A percentile compares a stretch with the other conserved stretches of the same genome.
Conservation (phyloP, 2,329 filamentous ascomycete genomes). For the Pseudogymnoascus sp. region DNA sequence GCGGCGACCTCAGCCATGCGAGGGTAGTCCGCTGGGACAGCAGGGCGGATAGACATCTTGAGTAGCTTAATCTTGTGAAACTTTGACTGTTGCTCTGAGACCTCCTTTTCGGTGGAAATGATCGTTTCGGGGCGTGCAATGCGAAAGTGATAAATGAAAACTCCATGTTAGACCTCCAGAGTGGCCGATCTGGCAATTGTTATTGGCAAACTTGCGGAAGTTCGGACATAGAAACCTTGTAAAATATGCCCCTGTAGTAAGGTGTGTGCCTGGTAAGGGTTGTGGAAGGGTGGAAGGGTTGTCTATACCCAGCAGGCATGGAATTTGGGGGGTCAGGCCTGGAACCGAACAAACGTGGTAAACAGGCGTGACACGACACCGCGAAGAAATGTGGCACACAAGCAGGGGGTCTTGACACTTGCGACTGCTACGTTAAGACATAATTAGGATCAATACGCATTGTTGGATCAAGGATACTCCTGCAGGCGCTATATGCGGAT, state of each 20-base stretch:
- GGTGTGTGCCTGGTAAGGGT: not conserved
- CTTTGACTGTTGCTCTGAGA: not conserved
- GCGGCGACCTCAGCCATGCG: conserved; percentile 26
- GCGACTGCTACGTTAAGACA: not conserved
- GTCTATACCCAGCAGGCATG: not conserved
- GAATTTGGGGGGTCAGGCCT: not conserved
- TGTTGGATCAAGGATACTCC: not conserved
- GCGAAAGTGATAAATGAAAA: not conserved
- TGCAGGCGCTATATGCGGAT: not conserved
- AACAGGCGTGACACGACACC: not conserved
- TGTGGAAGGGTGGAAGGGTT: not conserved
- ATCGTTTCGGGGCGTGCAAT: not conserved
- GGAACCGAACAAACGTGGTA: conserved; percentile 5
- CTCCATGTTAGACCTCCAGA: not conserved
- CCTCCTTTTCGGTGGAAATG: not conserved
- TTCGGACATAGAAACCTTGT: not conserved
- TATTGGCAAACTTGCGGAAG: not conserved
- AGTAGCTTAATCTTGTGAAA: not conserved
- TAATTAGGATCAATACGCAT: not conserved
- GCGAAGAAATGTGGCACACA: not conserved
- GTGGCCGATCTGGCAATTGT: not conserved
- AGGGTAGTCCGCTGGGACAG: conserved; percentile 7
- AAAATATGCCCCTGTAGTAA: not conserved
- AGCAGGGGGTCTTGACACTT: not conserved
- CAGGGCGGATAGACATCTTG: conserved; percentile 12